phyloP scores from a whole-genome alignment of 345 rosid species.

The Dovyalis caffra region DNA sequence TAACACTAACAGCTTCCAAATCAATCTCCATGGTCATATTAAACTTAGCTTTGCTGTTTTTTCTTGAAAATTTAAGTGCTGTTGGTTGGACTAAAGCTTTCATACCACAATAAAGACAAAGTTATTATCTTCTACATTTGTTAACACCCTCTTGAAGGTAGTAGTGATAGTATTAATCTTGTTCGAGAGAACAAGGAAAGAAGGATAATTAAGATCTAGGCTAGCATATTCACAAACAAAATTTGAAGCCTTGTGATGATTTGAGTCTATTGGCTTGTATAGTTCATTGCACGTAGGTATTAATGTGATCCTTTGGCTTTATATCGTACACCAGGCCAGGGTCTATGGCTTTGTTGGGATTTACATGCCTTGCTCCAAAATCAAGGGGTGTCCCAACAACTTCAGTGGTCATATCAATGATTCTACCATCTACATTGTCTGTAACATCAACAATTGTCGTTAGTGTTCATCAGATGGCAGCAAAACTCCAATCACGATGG shows the following conservation, averaged over 20 bases:
- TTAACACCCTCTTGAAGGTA: no score
- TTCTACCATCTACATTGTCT: conserved; percentile 24
- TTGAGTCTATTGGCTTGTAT: conserved; percentile 30
- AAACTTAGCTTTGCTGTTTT: conserved; percentile 35
- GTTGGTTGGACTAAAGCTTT: conserved; percentile 31
- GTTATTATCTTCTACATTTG: no score
- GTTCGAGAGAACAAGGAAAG: no score
- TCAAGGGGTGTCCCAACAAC: conserved; percentile 39
- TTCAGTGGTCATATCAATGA: conserved; percentile 33
- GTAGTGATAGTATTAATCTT: no score
- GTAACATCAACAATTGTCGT: conserved; percentile 39
- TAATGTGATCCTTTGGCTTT: conserved; percentile 26
- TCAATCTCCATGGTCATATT: conserved; percentile 31
- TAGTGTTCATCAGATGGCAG: conserved; percentile 47
- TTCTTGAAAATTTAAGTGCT: conserved; percentile 26
- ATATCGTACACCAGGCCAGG: no score
- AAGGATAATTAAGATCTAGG: conserved; percentile 51
- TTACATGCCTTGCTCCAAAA: no score
- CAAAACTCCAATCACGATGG: no score
- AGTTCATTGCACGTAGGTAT: conserved; percentile 42
- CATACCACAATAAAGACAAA: no score
- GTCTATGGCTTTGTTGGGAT: no score
- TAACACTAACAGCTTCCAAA: conserved; percentile 15
- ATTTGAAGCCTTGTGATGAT: conserved; percentile 28
- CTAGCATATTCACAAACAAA: conserved; percentile 25